Conservation (phyloP, 2,329 filamentous ascomycete genomes). For the Aphanoascus verrucosus region DNA sequence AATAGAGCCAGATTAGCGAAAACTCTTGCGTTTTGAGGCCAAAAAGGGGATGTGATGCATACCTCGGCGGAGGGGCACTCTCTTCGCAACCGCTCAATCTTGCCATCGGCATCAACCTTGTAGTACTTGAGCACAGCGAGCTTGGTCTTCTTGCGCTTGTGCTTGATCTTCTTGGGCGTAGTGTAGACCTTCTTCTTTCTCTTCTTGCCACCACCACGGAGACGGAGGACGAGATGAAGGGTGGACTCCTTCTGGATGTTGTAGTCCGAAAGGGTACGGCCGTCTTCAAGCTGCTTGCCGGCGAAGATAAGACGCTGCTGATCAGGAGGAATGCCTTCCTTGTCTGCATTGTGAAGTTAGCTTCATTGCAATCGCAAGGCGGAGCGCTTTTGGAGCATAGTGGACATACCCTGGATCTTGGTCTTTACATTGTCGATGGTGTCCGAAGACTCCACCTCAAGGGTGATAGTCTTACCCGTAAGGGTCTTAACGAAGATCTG, state of each 20-base stretch:
- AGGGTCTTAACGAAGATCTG: slow-evolving; percentile 55
- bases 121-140: slow-evolving; percentile 99
- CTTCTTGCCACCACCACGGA: slow-evolving; percentile 99
- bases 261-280: slow-evolving; percentile 98
- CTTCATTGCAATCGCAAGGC: not conserved
- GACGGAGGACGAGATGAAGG: slow-evolving; percentile 93
- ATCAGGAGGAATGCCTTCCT: slow-evolving; percentile 98
- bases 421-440: slow-evolving; percentile 99
- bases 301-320: slow-evolving; percentile 99
- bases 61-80: slow-evolving; percentile 91
- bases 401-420: slow-evolving; percentile 61
- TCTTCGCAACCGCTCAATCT: slow-evolving; percentile 97
- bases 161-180: slow-evolving; percentile 99
- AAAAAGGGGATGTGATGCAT: slow-evolving; percentile 34
- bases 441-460: slow-evolving; percentile 99
- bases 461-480: slow-evolving; percentile 99
- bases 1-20: slow-evolving; percentile 22
- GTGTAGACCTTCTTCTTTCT: slow-evolving; percentile 99
- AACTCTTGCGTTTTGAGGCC: not conserved
- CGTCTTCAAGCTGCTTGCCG: slow-evolving; percentile 99
- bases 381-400: not conserved
- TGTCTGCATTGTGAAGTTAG: slow-evolving; percentile 50
- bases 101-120: slow-evolving; percentile 99
- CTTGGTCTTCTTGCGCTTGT: slow-evolving; percentile 99
- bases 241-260: slow-evolving; percentile 99